phyloP scores from a whole-genome alignment of 495 filamentous ascomycete genomes.

The Aspergillus diversus region DNA sequence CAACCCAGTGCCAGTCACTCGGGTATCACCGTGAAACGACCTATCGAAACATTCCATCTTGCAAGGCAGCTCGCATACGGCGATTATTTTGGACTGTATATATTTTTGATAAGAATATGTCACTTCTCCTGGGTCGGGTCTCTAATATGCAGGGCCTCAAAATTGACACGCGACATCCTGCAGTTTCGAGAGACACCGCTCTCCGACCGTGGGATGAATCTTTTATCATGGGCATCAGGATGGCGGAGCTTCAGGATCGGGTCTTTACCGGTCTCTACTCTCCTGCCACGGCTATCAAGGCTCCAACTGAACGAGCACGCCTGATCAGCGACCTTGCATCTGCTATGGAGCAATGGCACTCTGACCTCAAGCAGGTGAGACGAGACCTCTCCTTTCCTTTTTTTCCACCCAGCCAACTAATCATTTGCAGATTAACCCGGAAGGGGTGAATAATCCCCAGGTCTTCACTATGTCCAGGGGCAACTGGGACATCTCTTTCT shows the following conservation, averaged over 20 bases:
- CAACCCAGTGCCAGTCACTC: constrained; percentile 22
- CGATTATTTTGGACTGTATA: constrained; percentile 31
- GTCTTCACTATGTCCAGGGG: constrained; percentile 8
- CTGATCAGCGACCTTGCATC: constrained; percentile 14
- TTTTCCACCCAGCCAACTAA: neutral
- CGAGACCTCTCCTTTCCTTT: neutral
- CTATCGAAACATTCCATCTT: constrained; percentile 6
- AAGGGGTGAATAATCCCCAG: constrained; percentile 6
- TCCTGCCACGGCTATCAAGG: constrained; percentile 1
- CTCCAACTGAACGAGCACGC: constrained; percentile 7
- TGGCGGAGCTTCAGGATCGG: constrained; percentile 21
- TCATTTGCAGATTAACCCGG: constrained; percentile 35
- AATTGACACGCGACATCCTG: constrained; percentile 23
- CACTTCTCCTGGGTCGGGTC: constrained; percentile 26
- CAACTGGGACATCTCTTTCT: constrained; percentile 18
- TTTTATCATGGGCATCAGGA: constrained; percentile 21
- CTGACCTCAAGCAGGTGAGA: constrained; percentile 4
- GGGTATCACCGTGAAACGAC: constrained; percentile 26
- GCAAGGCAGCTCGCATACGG: constrained; percentile 20
- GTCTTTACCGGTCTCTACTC: constrained; percentile 24
- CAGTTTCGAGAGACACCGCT: constrained; percentile 16
- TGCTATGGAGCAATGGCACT: constrained; percentile 4
- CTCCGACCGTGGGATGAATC: constrained; percentile 30
- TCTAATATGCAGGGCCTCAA: constrained; percentile 27
- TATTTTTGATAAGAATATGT: constrained; percentile 27